Evolutionary conservation across 768 basidiomycete species (phyloP), one percentile per base, ranked within the genome.

Genomic region (Hygrophorus pudorinus): DNA sequence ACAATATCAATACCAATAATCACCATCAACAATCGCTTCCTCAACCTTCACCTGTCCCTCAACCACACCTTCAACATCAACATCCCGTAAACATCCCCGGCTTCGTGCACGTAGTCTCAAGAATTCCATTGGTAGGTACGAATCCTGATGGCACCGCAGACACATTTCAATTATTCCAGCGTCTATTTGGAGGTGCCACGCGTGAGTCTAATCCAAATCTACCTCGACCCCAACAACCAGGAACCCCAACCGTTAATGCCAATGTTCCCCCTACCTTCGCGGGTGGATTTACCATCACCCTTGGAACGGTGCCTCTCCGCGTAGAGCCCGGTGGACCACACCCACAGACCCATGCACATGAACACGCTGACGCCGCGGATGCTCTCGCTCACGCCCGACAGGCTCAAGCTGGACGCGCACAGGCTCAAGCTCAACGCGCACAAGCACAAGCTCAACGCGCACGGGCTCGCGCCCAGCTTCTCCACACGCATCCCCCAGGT

Each of bases 81-180:
- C 33, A 13, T 35, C 17, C 17, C 17, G 33, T n/a, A n/a, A n/a
- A 32, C 12, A 28, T 45, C 17, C 44, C 44, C 7, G 37, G 27
- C 17, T 20, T 45, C 21, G 28, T 45, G 4, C 44, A 38, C 30
- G 31, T 34, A 27, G 36, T 38, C n/a, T 34, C 44, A 39, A 27
- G 17, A 12, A 9, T 3, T 35, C 24, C n/a, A 17, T 35, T 13
- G 33, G 4, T 17, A 35, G 33, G 24, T 24, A 38, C 48, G 21
- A 42, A 45, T 35, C 38, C 39, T 28, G 53, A 44, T 7, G 45
- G 36, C 16, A 12, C 32, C 18, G 33, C 35, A 14, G 41, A 42
- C 27, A 47, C 56, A 10, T 50, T 53, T 38, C 46, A 51, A 16
- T 51, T 54, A 32, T 55, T 49, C 45, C 52, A 54, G 20, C 51